Conservation (phyloP, 768 basidiomycete genomes). For the Rhizopogon vesiculosus region DNA sequence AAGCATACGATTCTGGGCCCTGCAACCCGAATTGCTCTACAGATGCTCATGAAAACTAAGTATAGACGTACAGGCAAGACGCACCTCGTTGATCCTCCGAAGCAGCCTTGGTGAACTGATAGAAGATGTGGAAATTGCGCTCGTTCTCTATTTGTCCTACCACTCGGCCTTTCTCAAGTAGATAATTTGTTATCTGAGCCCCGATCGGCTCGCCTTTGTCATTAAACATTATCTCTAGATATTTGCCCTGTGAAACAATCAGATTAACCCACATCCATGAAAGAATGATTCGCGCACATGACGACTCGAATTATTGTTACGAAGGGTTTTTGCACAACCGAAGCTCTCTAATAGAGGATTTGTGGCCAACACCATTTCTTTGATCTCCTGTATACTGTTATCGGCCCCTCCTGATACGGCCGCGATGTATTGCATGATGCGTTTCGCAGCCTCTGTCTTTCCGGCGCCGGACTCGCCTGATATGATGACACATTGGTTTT, state of each 20-base stretch:
- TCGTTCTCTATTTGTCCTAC: slow-evolving; percentile 96
- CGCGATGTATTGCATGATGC: slow-evolving; percentile 99
- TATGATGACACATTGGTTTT: slow-evolving; percentile 99
- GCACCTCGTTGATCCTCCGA: slow-evolving; percentile 83
- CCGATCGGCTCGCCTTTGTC: slow-evolving; percentile 88
- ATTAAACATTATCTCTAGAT: slow-evolving; percentile 99
- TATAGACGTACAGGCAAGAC: slow-evolving; percentile 9
- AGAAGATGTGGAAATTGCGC: slow-evolving; percentile 98
- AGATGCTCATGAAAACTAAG: slow-evolving; percentile 10
- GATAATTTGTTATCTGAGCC: slow-evolving; percentile 97
- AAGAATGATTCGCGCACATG: slow-evolving; percentile 62
- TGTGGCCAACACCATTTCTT: slow-evolving; percentile 99
- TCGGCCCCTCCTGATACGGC: slow-evolving; percentile 89
- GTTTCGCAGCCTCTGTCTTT: slow-evolving; percentile 98
- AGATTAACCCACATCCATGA: background rate
- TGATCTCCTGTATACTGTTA: slow-evolving; percentile 93
- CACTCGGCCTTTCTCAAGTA: slow-evolving; percentile 94
- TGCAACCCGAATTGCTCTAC: slow-evolving; percentile 92
- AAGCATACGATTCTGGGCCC: slow-evolving; percentile 93
- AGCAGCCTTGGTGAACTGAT: slow-evolving; percentile 97
- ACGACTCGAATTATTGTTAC: slow-evolving; percentile 98
- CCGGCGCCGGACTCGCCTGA: slow-evolving; percentile 99
- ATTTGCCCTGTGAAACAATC: slow-evolving; percentile 73
- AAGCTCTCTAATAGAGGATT: slow-evolving; percentile 98
- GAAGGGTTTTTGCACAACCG: slow-evolving; percentile 96